Evolutionary conservation across 1,139 yeast genomes (phyloP), one percentile per base, ranked within the genome.

Genomic region (Eremothecium coryli): DNA sequence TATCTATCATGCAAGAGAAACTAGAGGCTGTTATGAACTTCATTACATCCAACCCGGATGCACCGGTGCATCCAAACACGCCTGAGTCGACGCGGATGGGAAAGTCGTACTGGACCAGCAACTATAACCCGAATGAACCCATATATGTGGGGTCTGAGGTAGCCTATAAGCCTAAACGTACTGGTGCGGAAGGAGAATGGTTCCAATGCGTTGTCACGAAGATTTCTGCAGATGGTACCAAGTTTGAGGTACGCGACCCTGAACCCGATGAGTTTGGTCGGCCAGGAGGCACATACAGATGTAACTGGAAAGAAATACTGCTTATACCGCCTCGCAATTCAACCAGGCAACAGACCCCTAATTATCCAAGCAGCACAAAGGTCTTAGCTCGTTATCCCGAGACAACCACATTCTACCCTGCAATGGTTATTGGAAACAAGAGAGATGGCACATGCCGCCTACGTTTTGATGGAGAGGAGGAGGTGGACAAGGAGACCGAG

Each of bases 321-420:
- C 65, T 79, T 28, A 79, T 93, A 17, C 93, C 95, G 0, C 63
- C 76, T 1, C 52, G 46, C 9, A 61, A 55, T 2, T 65, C 64
- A 12, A 58, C 61, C 1, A 62, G 63, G 20, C 61, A 61, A 4
- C 64, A 42, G 33, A 35, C 79, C 40, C 65, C 73, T 14, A 68
- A 68, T 35, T 84, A 81, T 45, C 79, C 93, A 0, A 65, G 76
- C 26, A 93, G 94, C 0, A 68, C 86, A 1, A 78, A 76, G 48
- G 98, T 90, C 2, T 65, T 93, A 41, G 98, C 97, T 0, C 66
- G 95, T 50, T 93, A 93, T 50, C 99, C 99, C 1, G 99, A 93
- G 48, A 93, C 99, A 0, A 93, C 98, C 0, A 88, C 97, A 0
- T 93, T 90, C 50, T 93, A 90, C 54, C 82, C 93, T 3, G 98